Conservation (phyloP, 768 basidiomycete genomes). For the Phlebiopsis flavidoalba region DNA sequence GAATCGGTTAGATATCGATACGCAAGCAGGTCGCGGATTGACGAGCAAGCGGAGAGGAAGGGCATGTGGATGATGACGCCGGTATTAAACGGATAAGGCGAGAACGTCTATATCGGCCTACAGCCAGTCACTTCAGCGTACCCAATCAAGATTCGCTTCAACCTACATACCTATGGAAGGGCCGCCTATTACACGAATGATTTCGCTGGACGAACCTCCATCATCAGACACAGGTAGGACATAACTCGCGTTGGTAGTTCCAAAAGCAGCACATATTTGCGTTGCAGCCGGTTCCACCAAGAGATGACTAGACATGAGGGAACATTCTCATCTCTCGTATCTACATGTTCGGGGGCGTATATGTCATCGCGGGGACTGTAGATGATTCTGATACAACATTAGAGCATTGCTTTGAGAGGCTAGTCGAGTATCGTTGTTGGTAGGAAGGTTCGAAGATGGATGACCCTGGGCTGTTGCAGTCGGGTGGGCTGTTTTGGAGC, state of each 20-base stretch:
- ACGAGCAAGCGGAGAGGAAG: conserved; percentile 59
- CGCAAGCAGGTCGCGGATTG: conserved; percentile 73
- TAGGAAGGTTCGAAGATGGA: conserved; percentile 73
- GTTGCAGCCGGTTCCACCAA: conserved; percentile 94
- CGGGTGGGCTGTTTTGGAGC: not conserved
- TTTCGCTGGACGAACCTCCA: conserved; percentile 93
- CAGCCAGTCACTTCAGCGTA: not conserved
- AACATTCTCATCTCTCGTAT: not conserved
- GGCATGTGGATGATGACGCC: conserved; percentile 42
- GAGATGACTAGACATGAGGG: conserved; percentile 73
- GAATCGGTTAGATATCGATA: conserved; percentile 78
- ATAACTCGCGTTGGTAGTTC: conserved; percentile 53
- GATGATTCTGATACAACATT: not conserved
- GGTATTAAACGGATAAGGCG: conserved; percentile 87
- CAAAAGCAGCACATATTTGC: conserved; percentile 85
- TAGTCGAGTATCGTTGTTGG: conserved; percentile 26
- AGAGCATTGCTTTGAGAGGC: not conserved
- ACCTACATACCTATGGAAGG: conserved; percentile 68
- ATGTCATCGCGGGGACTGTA: no score
- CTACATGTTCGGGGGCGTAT: not conserved
- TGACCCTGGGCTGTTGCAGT: conserved; percentile 54
- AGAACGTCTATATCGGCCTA: conserved; percentile 88
- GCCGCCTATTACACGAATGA: conserved; percentile 84
- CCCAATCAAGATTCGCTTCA: conserved; percentile 5
- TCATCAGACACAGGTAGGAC: conserved; percentile 94